Evolutionary conservation across 2,329 filamentous ascomycete species (phyloP).

Genomic region (Fusarium sp.): DNA sequence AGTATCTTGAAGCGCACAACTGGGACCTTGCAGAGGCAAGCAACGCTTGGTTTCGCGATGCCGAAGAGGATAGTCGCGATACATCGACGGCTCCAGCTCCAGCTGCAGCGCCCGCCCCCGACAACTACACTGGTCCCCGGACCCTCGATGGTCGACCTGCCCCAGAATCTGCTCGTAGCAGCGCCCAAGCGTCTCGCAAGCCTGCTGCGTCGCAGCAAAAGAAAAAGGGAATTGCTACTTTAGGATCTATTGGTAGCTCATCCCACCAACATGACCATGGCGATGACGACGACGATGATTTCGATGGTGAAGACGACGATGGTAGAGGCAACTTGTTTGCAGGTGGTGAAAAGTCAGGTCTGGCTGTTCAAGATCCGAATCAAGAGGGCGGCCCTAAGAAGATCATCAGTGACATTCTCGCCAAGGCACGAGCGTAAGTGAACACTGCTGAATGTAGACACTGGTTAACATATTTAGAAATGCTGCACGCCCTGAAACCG

Average conservation of each 20-base stretch:
- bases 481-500: constrained; percentile 66
- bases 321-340: constrained; percentile 79
- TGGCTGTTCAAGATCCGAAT: constrained; percentile 74
- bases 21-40: constrained; percentile 76
- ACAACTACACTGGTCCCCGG: constrained; percentile 70
- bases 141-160: constrained; percentile 74
- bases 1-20: constrained; percentile 73
- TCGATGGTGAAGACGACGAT: constrained; percentile 68
- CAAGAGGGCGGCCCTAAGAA: constrained; percentile 64
- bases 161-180: constrained; percentile 54
- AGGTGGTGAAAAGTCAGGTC: constrained; percentile 84
- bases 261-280: constrained; percentile 65
- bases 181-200: constrained; percentile 53
- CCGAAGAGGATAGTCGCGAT: constrained; percentile 62
- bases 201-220: constrained; percentile 57
- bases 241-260: constrained; percentile 67
- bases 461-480: constrained; percentile 62
- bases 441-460: not conserved
- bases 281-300: constrained; percentile 71
- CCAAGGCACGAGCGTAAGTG: constrained; percentile 71
- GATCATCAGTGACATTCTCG: constrained; percentile 73
- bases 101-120: constrained; percentile 50
- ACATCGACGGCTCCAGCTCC: constrained; percentile 61
- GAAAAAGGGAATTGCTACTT: constrained; percentile 71
- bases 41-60: constrained; percentile 69